These are phyloP conservation scores for Leccinum disarticulatum DNA, from an alignment of 768 basidiomycete species.

Conservation along the genomic window DNA sequence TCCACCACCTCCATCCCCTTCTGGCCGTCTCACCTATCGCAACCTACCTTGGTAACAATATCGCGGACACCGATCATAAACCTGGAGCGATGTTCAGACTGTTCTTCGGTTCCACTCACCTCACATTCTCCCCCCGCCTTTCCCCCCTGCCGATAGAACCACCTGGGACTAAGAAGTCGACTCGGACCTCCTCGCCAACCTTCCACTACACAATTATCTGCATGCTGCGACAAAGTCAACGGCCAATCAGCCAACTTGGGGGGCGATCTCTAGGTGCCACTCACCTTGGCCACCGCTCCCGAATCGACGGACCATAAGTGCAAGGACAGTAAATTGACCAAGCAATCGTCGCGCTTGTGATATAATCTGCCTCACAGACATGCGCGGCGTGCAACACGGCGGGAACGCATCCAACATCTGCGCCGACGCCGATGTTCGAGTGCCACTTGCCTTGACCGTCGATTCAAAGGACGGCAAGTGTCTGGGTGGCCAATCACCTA, in stretches of 20 bases:
- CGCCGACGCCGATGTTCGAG: not conserved
- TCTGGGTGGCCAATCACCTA: not conserved
- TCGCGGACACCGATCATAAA: not conserved
- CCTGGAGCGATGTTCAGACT: not conserved
- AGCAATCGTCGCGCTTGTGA: too few species aligned
- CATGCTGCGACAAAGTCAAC: not conserved
- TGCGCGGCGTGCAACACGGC: not conserved
- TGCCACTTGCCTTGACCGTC: not conserved
- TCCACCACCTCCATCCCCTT: not conserved
- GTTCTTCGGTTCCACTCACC: constrained; percentile 10
- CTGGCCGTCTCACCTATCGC: not conserved
- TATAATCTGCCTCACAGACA: not conserved
- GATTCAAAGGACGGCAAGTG: not conserved
- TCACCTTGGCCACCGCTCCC: not conserved
- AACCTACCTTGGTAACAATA: not conserved
- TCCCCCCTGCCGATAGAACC: not conserved
- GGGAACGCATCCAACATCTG: too few species aligned
- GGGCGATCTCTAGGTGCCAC: not conserved
- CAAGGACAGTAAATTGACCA: not conserved
- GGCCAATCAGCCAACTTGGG: not conserved
- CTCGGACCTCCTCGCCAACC: not conserved
- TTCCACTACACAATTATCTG: not conserved
- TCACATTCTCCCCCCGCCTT: not conserved
- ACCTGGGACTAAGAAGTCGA: not conserved
- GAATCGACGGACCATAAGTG: not conserved